A percentile compares a stretch with the other conserved stretches of the same genome.
These are phyloP conservation scores for Mollisia scopiformis DNA, from an alignment of 2,329 filamentous ascomycete species.

Conservation along the genomic window DNA sequence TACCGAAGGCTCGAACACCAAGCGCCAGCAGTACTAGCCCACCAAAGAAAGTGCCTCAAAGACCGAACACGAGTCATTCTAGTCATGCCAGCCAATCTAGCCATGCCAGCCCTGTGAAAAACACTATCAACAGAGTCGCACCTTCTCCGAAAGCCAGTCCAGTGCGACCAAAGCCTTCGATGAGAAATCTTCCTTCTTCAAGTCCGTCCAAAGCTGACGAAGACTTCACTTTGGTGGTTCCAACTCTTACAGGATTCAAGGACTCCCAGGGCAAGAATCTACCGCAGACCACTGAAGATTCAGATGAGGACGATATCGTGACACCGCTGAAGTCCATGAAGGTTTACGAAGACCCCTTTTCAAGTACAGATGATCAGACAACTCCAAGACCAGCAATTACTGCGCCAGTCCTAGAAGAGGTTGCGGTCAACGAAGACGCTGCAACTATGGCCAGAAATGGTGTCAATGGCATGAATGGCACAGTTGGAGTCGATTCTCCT, in stretches of 20 bases:
- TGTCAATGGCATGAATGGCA: slow-evolving; percentile 9
- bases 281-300: slow-evolving; percentile 42
- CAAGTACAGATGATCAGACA: slow-evolving; percentile 47
- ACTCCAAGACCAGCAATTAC: slow-evolving; percentile 49
- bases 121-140: slow-evolving; percentile 25
- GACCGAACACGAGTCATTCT: slow-evolving; percentile 40
- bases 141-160: slow-evolving; percentile 22
- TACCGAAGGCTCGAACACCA: slow-evolving; percentile 50
- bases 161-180: slow-evolving; percentile 21
- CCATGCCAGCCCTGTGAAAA: slow-evolving; percentile 47
- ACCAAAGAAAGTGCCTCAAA: slow-evolving; percentile 34
- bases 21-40: slow-evolving; percentile 50
- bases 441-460: slow-evolving; percentile 28
- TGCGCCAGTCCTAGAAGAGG: slow-evolving; percentile 60
- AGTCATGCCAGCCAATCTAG: slow-evolving; percentile 35
- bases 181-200: slow-evolving; percentile 25
- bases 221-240: slow-evolving; percentile 56
- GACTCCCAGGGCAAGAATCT: slow-evolving; percentile 30
- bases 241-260: slow-evolving; percentile 45
- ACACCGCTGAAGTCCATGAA: slow-evolving; percentile 39
- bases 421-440: slow-evolving; percentile 58
- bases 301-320: slow-evolving; percentile 40
- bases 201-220: slow-evolving; percentile 53
- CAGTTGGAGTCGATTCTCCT: slow-evolving; percentile 17
- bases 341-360: slow-evolving; percentile 66